Evolutionary conservation across 2,329 filamentous ascomycete species (phyloP).

Genomic region (Pseudocercospora eumusae): DNA sequence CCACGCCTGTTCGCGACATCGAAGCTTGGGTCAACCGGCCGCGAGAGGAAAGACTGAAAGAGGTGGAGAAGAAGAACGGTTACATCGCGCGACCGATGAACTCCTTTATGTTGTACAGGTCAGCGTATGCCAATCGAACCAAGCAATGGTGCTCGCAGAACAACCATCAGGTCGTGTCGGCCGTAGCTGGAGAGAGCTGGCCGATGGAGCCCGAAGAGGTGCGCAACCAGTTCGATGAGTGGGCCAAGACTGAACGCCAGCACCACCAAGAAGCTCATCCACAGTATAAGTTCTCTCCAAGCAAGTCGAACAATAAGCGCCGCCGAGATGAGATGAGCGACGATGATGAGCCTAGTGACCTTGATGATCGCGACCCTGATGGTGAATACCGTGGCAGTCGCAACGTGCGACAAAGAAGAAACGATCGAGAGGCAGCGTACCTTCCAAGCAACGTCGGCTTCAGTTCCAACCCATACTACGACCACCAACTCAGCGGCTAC

Average conservation of each 20-base stretch:
- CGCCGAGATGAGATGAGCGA: conserved; percentile 40
- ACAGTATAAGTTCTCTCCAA: conserved; percentile 89
- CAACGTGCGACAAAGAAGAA: conserved; percentile 31
- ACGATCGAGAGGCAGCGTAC: conserved; percentile 30
- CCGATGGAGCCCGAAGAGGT: conserved; percentile 72
- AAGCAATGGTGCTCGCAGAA: conserved; percentile 80
- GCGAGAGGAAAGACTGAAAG: conserved; percentile 63
- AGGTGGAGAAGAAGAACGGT: conserved; percentile 70
- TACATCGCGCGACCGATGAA: conserved; percentile 94
- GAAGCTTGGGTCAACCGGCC: conserved; percentile 74
- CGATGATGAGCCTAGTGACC: conserved; percentile 38
- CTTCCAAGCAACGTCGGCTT: conserved; percentile 35
- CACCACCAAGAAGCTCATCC: conserved; percentile 87
- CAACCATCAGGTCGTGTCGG: conserved; percentile 91
- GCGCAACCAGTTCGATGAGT: conserved; percentile 72
- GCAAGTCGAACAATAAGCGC: conserved; percentile 64
- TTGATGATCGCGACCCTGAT: conserved; percentile 39
- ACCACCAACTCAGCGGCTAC: conserved; percentile 32
- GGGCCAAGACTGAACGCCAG: conserved; percentile 76
- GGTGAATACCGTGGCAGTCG: conserved; percentile 37
- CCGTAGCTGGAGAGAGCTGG: conserved; percentile 86
- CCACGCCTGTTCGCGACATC: conserved; percentile 73
- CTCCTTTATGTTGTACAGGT: conserved; percentile 96
- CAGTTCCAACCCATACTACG: conserved; percentile 38
- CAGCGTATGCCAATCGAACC: conserved; percentile 82